Evolutionary conservation across 2,329 filamentous ascomycete genomes (phyloP), one percentile per base, ranked within the genome.

Genomic region (Didymella keratinophila): DNA sequence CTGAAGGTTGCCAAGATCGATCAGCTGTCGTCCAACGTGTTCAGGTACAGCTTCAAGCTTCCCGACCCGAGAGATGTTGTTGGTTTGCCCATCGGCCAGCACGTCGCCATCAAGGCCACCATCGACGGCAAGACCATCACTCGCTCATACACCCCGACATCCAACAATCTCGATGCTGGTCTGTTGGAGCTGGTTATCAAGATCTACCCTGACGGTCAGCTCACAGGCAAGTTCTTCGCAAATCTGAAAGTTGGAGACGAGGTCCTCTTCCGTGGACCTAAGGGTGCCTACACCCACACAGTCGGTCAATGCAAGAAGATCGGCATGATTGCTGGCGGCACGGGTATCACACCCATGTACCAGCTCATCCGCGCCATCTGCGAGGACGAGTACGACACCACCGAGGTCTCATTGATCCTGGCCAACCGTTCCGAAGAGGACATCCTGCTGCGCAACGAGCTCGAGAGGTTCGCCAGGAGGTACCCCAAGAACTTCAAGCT

Each of bases 301-400:
- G 42, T 56, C 14, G 62, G 63, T 9, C 69, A 69, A 16, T 77
- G 75, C 20, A 78, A 76, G 62, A 71, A 76, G 41, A 79, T 87
- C 39, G 83, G 83, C 55, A 86, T 87, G 84, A 67, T 86, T 1
- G 83, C 82, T 2, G 84, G 84, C 30, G 81, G 81, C 20, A 80
- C 80, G 47, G 82, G 82, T 12, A 83, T 84, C 58, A 83, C 84
- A 1, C 84, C 84, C 3, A 84, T 86, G 82, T 86, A 81, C 69
- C 86, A 89, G 67, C 72, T 89, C 7, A 87, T 89, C 66, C 82
- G 86, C 4, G 85, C 85, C 42, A 86, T 89, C 55, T 87, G 85
- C 66, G 86, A 88, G 66, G 83, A 88, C 52, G 77, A 82, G n/a
- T 75, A 72, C 7, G 87, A 89, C 60, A 78, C 77, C 1, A 89